Evolutionary conservation across 768 basidiomycete species (phyloP).

Genomic region (Clitopilus hobsonii): DNA sequence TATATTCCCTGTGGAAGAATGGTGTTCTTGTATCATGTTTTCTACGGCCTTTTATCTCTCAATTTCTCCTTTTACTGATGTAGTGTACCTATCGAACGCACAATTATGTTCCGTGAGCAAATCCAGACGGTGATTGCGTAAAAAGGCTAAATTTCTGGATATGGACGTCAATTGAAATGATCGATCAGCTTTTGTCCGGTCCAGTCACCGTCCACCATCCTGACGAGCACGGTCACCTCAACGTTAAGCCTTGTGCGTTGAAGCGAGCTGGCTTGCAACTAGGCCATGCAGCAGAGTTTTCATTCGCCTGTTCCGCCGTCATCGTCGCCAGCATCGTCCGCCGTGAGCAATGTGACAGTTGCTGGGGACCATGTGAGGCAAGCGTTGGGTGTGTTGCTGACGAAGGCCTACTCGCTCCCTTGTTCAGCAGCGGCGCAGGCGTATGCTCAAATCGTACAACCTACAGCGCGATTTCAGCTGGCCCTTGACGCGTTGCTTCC

Average conservation of each 20-base stretch:
- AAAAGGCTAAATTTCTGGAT: slow-evolving; percentile 2
- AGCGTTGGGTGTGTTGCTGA: slow-evolving; percentile 64
- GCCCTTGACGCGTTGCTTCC: slow-evolving; percentile 80
- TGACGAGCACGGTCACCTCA: slow-evolving; percentile 12
- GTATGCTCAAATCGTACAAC: slow-evolving; percentile 71
- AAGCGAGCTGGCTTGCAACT: slow-evolving; percentile 11
- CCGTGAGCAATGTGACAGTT: slow-evolving; percentile 10
- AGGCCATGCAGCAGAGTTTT: slow-evolving; percentile 19
- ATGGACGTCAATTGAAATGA: slow-evolving; percentile 8
- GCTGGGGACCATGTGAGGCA: slow-evolving; percentile 46
- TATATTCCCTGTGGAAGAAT: neutral
- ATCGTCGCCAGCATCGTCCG: slow-evolving; percentile 9
- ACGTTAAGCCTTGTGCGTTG: slow-evolving; percentile 16
- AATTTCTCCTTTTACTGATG: neutral
- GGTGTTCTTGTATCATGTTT: neutral
- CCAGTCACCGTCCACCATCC: neutral
- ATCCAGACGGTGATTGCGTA: neutral
- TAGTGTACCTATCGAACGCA: neutral
- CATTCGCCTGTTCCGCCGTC: slow-evolving; percentile 16
- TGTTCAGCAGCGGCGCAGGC: slow-evolving; percentile 76
- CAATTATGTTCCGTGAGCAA: neutral
- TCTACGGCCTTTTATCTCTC: neutral
- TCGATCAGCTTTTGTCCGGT: slow-evolving; percentile 3
- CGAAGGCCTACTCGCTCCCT: slow-evolving; percentile 61
- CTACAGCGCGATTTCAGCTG: slow-evolving; percentile 75